A percentile compares a stretch with the other conserved stretches of the same genome.
These are phyloP conservation scores for Exophiala dermatitidis DNA, from an alignment of 2,329 filamentous ascomycete species.

Conservation along the genomic window DNA sequence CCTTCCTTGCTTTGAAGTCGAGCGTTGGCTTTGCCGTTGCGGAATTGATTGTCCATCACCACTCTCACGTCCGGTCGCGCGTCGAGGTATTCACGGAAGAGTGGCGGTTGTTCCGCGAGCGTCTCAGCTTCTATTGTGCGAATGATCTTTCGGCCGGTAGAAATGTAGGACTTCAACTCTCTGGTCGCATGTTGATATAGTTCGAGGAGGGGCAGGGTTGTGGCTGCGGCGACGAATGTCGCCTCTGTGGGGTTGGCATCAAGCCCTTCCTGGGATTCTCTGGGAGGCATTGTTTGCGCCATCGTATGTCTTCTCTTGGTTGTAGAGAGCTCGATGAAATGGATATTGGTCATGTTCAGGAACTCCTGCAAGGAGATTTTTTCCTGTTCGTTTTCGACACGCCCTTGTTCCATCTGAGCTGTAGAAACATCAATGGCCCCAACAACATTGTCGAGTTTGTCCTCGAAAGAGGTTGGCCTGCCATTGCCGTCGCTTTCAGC, in stretches of 20 bases:
- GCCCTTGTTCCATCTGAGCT: slow-evolving; percentile 15
- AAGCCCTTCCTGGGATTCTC: slow-evolving; percentile 5
- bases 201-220: slow-evolving; percentile 86
- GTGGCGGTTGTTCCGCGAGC: slow-evolving; percentile 77
- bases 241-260: slow-evolving; percentile 15
- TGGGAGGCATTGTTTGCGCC: slow-evolving; percentile 15
- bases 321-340: slow-evolving; percentile 97
- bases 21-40: slow-evolving; percentile 91
- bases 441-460: slow-evolving; percentile 28
- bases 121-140: slow-evolving; percentile 86
- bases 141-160: slow-evolving; percentile 81
- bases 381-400: slow-evolving; percentile 40
- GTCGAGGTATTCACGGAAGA: slow-evolving; percentile 86
- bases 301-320: slow-evolving; percentile 86
- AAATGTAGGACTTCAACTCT: slow-evolving; percentile 94
- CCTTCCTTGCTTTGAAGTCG: slow-evolving; percentile 85
- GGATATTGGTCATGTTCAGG: slow-evolving; percentile 88
- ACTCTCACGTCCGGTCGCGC: slow-evolving; percentile 74
- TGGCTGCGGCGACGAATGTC: slow-evolving; percentile 65
- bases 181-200: slow-evolving; percentile 83
- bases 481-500: slow-evolving; percentile 27
- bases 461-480: slow-evolving; percentile 27
- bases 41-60: slow-evolving; percentile 93
- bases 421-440: slow-evolving; percentile 26
- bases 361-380: slow-evolving; percentile 84